These are phyloP conservation scores for Fusarium sp. DNA, from an alignment of 2,329 filamentous ascomycete species.

Conservation along the genomic window DNA sequence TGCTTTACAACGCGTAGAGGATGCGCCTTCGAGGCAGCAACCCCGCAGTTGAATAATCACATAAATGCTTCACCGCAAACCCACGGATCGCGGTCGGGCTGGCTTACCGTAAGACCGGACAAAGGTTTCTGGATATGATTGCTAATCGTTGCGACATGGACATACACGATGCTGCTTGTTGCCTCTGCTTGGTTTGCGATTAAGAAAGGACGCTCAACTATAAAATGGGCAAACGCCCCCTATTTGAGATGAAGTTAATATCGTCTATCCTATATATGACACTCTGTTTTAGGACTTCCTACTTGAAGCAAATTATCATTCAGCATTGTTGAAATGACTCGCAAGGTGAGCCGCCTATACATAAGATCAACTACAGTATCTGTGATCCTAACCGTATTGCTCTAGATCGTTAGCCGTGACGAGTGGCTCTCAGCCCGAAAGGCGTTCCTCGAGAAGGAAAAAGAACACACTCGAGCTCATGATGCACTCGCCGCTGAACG, in stretches of 20 bases:
- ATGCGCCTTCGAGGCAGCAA: constrained; percentile 16
- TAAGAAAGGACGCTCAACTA: background rate
- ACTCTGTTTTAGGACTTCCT: background rate
- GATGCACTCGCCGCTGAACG: constrained; percentile 52
- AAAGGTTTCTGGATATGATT: background rate
- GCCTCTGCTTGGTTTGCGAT: background rate
- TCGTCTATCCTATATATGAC: background rate
- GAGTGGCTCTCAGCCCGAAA: constrained; percentile 56
- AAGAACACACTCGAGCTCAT: constrained; percentile 50
- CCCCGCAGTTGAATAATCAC: constrained; percentile 5
- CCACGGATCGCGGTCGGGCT: background rate
- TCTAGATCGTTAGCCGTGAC: constrained; percentile 52
- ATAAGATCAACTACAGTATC: background rate
- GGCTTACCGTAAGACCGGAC: background rate
- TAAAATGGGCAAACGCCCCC: constrained; percentile 5
- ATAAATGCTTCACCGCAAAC: background rate
- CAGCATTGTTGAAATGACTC: background rate
- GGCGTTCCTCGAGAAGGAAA: constrained; percentile 55
- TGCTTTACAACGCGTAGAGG: constrained; percentile 5
- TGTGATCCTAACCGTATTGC: background rate
- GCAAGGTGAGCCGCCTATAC: background rate
- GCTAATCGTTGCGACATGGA: background rate
- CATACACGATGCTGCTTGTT: background rate
- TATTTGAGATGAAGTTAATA: background rate
- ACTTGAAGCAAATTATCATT: background rate